Evolutionary conservation across 306 rosid genomes (phyloP), one percentile per base, ranked within the genome.

Genomic region (Rosa lucieae): DNA sequence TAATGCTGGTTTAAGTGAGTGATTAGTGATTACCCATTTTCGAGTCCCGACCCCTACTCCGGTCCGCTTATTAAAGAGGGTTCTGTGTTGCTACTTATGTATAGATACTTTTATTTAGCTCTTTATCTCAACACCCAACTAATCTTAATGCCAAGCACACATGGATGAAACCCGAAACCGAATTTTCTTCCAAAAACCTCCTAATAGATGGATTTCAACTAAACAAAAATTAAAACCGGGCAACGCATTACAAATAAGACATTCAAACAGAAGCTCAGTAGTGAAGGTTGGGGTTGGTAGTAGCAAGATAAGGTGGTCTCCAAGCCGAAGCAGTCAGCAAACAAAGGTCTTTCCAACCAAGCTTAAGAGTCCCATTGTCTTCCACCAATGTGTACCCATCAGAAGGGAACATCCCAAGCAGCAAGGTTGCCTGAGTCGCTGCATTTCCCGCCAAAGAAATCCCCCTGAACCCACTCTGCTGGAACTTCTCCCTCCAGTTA

Each of bases 261-360:
- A 75, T 75, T 26, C 79, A 62, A 44, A 26, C 18, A 11, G 58
- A 44, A 46, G 20, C 48, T 76, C 72, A 73, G 6, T 81, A 78
- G 67, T 67, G 82, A 51, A 59, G 63, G 69, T 70, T 69, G 63
- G 88, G 70, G 59, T 84, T 61, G 32, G 78, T 39, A 62, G 74
- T 21, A 23, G 39, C 70, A 73, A 87, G 93, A 20, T 82, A 94
- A 3, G 94, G 88, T 13, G 97, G 99, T 67, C 93, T 89, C 99
- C 99, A 95, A 62, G 99, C 99, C 10, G 99, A 95, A 74, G 99
- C 99, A 42, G 99, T 95, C 67, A 95, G 97, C 88, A 95, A 88
- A 77, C 98, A 93, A 47, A 95, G 99, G 70, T 95, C 99, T 71
- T 95, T 95, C 99, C 99, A 95, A 66, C 99, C 99, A 72, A 95